Conservation (phyloP, 495 filamentous ascomycete species). For the Penicillium paxilli region DNA sequence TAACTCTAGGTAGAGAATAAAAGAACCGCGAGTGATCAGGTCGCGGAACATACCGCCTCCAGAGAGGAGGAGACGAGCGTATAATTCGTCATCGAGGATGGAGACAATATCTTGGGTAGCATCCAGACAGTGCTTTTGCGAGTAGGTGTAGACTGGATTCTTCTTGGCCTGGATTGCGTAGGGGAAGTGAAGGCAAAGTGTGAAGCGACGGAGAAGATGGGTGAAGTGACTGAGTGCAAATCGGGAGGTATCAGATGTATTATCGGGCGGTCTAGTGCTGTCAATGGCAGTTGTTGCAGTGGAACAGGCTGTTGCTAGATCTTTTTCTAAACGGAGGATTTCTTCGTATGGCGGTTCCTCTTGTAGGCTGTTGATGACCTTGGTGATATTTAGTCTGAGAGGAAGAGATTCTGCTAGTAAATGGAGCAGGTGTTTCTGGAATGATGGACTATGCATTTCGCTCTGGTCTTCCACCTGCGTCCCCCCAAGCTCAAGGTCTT, state of each 20-base stretch:
- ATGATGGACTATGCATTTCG: not conserved
- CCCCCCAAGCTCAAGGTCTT: not conserved
- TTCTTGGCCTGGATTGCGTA: constrained; percentile 42
- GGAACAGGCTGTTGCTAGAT: constrained; percentile 36
- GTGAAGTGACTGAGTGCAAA: constrained; percentile 32
- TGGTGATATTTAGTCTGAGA: constrained; percentile 36
- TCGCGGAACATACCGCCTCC: constrained; percentile 53
- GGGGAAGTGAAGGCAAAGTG: constrained; percentile 47
- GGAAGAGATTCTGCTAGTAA: constrained; percentile 43
- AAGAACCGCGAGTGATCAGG: constrained; percentile 31
- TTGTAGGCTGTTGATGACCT: constrained; percentile 45
- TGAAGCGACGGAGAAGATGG: constrained; percentile 45
- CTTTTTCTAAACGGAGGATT: constrained; percentile 37
- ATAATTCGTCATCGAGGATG: constrained; percentile 38
- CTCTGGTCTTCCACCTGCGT: not conserved
- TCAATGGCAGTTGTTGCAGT: constrained; percentile 13
- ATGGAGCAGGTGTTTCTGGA: constrained; percentile 38
- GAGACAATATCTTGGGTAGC: constrained; percentile 41
- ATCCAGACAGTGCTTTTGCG: constrained; percentile 46
- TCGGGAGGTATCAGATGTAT: not conserved
- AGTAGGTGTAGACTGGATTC: constrained; percentile 51
- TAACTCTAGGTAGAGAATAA: constrained; percentile 41
- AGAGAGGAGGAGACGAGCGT: constrained; percentile 36
- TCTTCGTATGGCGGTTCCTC: constrained; percentile 47
- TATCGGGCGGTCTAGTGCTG: not conserved